Evolutionary conservation across 2,329 filamentous ascomycete species (phyloP), one percentile per base, ranked within the genome.

Genomic region (Fusarium chuoi): DNA sequence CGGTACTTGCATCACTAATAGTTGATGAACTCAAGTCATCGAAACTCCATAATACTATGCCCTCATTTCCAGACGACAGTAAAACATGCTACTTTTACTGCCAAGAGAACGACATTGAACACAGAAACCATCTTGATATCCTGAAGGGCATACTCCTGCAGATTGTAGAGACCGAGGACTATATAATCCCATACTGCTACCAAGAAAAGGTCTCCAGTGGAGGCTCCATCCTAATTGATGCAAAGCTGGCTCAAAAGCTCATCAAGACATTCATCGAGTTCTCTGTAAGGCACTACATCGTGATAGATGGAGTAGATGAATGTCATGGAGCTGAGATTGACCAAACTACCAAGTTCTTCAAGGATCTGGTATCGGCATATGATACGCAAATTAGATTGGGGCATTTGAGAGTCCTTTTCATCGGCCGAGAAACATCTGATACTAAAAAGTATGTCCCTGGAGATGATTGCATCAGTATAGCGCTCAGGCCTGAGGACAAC

Each of bases 41-140:
- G 0, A 33, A 26, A 41, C 15, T 22, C 0, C 45, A 41, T 14
- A 26, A 48, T 8, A 39, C 5, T 0, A 18, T 15, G 4, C 18
- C 39, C 2, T 46, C 35, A 0, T 51, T 54, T 10, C 65, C 63
- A 13, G 18, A 24, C 1, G 36, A 2, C 2, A 62, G 54, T 9
- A 62, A 35, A 6, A n/a, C 26, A 4, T 55, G 46, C 9, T 68
- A 54, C 5, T 68, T 68, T 22, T 68, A 68, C n/a, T 68, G 65
- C 2, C 63, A 68, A 30, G 55, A 68, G 2, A 14, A 68, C 0
- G 24, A 68, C 1, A 36, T 33, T 3, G 65, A 68, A n/a, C 63
- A 49, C 4, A n/a, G 3, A 0, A 55, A 0, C 1, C 17, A 68
- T 2, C n/a, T 68, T 0, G 65, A 68, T 15, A 10, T 68, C 1